These are phyloP conservation scores for Thraustochytrium striatum DNA, from an alignment of 352 stramenopile genomes.

Conservation along the genomic window DNA sequence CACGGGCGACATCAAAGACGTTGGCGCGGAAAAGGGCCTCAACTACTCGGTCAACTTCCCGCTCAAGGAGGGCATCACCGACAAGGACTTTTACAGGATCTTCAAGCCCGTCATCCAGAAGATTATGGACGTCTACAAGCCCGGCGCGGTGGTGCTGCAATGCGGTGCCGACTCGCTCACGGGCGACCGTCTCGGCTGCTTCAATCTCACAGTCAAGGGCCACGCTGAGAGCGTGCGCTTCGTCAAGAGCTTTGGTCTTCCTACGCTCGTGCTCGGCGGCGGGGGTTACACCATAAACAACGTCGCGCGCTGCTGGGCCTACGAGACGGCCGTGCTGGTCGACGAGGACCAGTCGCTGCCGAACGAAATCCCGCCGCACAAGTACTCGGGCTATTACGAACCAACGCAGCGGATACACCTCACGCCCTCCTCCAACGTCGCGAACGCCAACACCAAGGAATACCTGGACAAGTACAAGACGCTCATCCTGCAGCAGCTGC, in stretches of 20 bases:
- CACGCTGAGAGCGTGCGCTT: slow-evolving; percentile 67
- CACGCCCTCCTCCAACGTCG: slow-evolving; percentile 69
- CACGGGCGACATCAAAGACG: slow-evolving; percentile 88
- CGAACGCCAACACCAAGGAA: slow-evolving; percentile 68
- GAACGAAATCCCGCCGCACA: slow-evolving; percentile 96
- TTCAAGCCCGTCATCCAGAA: slow-evolving; percentile 90
- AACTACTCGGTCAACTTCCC: slow-evolving; percentile 95
- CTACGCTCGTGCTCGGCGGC: slow-evolving; percentile 69
- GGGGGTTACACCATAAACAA: slow-evolving; percentile 79
- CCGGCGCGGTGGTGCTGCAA: slow-evolving; percentile 89
- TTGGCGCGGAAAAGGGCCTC: slow-evolving; percentile 82
- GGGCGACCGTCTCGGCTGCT: slow-evolving; percentile 92
- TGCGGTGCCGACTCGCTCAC: slow-evolving; percentile 95
- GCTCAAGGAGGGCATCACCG: slow-evolving; percentile 89
- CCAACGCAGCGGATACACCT: slow-evolving; percentile 96
- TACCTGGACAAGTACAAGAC: slow-evolving; percentile 52
- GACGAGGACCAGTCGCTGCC: slow-evolving; percentile 59
- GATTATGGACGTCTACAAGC: slow-evolving; percentile 66
- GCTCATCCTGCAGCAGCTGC: slow-evolving; percentile 50
- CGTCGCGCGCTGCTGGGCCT: slow-evolving; percentile 89
- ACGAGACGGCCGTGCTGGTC: slow-evolving; percentile 90
- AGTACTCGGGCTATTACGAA: slow-evolving; percentile 98
- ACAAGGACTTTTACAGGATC: slow-evolving; percentile 87
- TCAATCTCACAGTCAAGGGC: slow-evolving; percentile 90
- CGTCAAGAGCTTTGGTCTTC: slow-evolving; percentile 77